Evolutionary conservation across 1,284 basidiomycete species (phyloP).

Genomic region (Schizophyllum commune): DNA sequence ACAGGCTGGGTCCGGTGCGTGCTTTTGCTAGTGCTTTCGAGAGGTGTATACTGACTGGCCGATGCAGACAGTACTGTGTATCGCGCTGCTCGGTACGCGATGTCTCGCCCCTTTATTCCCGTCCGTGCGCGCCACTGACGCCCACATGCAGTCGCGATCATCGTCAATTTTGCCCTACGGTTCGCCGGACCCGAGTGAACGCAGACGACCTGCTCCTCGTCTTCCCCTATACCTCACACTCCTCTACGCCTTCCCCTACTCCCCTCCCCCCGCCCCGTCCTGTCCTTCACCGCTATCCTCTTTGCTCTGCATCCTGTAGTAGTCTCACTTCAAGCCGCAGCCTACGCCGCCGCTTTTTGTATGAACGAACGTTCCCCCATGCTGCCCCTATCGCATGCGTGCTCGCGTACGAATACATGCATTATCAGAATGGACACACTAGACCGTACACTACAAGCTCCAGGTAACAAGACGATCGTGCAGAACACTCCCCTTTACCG

Average conservation of each 20-base stretch:
- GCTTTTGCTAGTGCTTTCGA: constrained; percentile 6
- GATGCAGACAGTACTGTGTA: constrained; percentile 75
- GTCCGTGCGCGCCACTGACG: constrained; percentile 1
- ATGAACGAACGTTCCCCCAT: constrained; percentile 8
- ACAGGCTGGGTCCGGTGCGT: constrained; percentile 71
- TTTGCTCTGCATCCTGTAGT: background rate
- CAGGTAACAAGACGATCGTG: constrained; percentile 15
- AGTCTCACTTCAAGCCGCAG: background rate
- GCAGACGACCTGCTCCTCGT: background rate
- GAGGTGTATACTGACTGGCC: background rate
- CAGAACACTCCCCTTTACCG: constrained; percentile 25
- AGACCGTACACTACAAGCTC: background rate
- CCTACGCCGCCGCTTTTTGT: background rate
- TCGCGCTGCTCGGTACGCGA: constrained; percentile 73
- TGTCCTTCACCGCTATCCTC: background rate
- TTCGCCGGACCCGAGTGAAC: constrained; percentile 38
- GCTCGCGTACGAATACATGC: background rate
- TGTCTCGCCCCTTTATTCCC: constrained; percentile 4
- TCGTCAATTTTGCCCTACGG: constrained; percentile 84
- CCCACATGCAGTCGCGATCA: constrained; percentile 62
- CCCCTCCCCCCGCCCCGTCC: background rate
- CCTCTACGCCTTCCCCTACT: background rate
- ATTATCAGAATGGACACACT: background rate
- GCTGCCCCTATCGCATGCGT: constrained; percentile 13
- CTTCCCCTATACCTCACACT: background rate